Conservation (phyloP, 345 rosid species). For the Eucalyptus victrix region DNA sequence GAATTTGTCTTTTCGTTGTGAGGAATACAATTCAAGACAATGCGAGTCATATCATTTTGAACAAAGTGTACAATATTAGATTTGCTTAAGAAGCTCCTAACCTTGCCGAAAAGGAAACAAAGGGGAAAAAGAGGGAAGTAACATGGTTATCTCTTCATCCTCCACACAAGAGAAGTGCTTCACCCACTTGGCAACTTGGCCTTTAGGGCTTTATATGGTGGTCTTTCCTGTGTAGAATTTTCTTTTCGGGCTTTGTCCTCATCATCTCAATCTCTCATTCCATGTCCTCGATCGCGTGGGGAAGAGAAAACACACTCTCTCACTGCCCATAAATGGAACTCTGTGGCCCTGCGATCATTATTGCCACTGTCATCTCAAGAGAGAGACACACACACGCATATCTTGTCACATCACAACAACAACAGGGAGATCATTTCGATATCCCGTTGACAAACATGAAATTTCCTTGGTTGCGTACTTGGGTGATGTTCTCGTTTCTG, state of each 20-base stretch:
- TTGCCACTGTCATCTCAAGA: neutral
- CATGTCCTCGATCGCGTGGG: neutral
- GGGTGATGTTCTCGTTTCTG: neutral
- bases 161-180: neutral
- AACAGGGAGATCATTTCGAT: neutral
- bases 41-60: neutral
- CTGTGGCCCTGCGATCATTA: neutral
- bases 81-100: neutral
- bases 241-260: neutral
- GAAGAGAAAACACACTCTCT: neutral
- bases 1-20: neutral
- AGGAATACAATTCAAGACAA: neutral
- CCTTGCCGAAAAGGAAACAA: neutral
- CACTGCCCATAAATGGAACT: neutral
- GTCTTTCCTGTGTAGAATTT: neutral
- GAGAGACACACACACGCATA: neutral
- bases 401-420: neutral
- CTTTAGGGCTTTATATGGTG: neutral
- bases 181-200: neutral
- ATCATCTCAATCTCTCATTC: neutral
- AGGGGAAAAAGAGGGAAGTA: neutral
- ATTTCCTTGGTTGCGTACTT: neutral
- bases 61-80: neutral
- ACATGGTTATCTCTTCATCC: neutral
- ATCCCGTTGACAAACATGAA: neutral